Evolutionary conservation across 768 basidiomycete species (phyloP).

Genomic region (Collybia sordida): DNA sequence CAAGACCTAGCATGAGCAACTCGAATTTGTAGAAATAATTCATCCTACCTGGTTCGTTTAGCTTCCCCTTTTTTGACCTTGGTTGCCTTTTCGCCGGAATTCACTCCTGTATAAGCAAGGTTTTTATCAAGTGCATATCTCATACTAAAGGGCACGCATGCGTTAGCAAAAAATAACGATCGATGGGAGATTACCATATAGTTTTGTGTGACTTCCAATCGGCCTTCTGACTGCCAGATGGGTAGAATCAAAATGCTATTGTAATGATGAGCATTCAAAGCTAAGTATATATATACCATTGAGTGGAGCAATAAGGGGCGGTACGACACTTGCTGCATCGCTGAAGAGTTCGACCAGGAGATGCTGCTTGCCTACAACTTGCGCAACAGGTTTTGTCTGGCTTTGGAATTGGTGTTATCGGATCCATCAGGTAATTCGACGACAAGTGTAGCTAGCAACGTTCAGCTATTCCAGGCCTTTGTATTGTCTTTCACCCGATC

Average conservation of each 20-base stretch:
- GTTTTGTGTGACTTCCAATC: constrained; percentile 11
- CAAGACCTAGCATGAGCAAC: not conserved
- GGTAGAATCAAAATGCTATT: not conserved
- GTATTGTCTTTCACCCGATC: too few species aligned
- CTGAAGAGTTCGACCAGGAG: constrained; percentile 9
- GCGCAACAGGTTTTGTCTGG: constrained; percentile 13
- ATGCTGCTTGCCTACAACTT: constrained; percentile 6
- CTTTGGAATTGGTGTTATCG: not conserved
- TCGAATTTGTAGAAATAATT: not conserved
- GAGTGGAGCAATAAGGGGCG: constrained; percentile 13
- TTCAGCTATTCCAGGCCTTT: too few species aligned
- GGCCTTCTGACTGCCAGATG: constrained; percentile 6
- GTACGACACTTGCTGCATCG: constrained; percentile 12
- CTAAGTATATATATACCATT: constrained; percentile 13
- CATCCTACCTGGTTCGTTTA: not conserved
- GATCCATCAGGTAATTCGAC: too few species aligned
- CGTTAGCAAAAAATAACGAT: not conserved
- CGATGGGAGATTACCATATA: not conserved
- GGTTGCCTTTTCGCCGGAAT: not conserved
- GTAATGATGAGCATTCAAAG: too few species aligned
- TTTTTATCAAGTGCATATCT: not conserved
- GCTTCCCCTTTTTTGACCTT: constrained; percentile 7
- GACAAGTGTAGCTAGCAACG: too few species aligned
- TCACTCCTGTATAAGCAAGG: not conserved
- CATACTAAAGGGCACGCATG: not conserved